Base-by-base conservation (phyloP, 495 filamentous ascomycete genomes). In the Rostrohypoxylon terebratum region DNA sequence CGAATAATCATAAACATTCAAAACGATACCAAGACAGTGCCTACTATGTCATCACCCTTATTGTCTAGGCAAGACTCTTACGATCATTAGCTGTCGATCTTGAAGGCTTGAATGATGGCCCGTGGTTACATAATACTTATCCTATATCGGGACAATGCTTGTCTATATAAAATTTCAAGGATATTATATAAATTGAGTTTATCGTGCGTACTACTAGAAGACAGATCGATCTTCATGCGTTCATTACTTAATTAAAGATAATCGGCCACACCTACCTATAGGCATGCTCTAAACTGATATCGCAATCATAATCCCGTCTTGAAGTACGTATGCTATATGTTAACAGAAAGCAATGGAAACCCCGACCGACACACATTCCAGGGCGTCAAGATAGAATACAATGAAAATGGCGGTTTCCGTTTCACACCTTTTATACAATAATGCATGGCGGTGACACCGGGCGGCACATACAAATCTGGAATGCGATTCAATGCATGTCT, bases 371-470 rank as follows among this genome's bases (percentile, higher is more conserved):
- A 45, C 4, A 11, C 48, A 45, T 1, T 48, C 16, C n/a, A 11
- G 4, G 28, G 31, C 36, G 8, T 36, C 44, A 14, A 8, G 23
- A 42, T 50, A 25, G 36, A 38, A 59, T 44, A 23, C 11, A 59
- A 59, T 50, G 54, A 59, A 66, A 66, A 59, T 59, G 42, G 42
- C 31, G 42, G 13, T 33, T 36, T 53, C 55, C 4, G 53, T 51
- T 33, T 67, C 31, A 50, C 28, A 0, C 6, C 6, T 5, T 16
- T 66, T 57, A 13, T 23, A 34, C 28, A 50, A 66, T 51, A 58
- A 28, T 59, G 63, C 63, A 66, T 66, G 42, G 28, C 53, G 55
- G 53, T 67, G 59, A 61, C 47, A 11, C 38, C n/a, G 13, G 64
- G 23, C n/a, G 10, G 34, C n/a, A 36, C 16, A 20, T 61, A 61